phyloP scores from a whole-genome alignment of 805 yeast genomes.

The Priceomyces medius region DNA sequence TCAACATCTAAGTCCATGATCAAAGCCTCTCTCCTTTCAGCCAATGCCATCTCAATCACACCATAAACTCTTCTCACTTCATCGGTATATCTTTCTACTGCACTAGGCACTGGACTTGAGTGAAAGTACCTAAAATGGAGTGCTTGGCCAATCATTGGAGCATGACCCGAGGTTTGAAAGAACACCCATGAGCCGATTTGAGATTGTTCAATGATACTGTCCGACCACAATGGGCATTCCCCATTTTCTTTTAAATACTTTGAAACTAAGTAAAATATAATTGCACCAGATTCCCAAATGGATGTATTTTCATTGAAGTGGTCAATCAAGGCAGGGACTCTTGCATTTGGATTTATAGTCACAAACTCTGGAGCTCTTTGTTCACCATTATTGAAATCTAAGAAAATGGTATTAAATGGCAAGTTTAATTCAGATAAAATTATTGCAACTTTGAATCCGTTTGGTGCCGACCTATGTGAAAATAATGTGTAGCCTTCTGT shows the following conservation, averaged over 20 bases:
- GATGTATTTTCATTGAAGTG: slow-evolving; percentile 77
- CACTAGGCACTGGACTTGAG: slow-evolving; percentile 78
- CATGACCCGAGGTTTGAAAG: slow-evolving; percentile 95
- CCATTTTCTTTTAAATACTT: slow-evolving; percentile 63
- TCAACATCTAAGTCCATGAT: slow-evolving; percentile 87
- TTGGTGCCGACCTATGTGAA: slow-evolving; percentile 85
- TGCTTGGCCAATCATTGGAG: slow-evolving; percentile 99
- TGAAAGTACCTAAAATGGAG: slow-evolving; percentile 91
- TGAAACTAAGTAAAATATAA: slow-evolving; percentile 76
- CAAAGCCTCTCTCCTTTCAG: slow-evolving; percentile 86
- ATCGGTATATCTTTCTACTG: slow-evolving; percentile 86
- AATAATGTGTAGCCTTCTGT: slow-evolving; percentile 80
- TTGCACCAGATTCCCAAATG: slow-evolving; percentile 95
- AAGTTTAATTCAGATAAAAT: slow-evolving; percentile 79
- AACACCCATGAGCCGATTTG: slow-evolving; percentile 87
- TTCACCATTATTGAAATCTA: slow-evolving; percentile 86
- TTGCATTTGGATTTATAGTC: slow-evolving; percentile 90
- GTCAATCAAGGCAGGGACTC: slow-evolving; percentile 93
- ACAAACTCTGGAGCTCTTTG: slow-evolving; percentile 93
- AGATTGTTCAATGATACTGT: slow-evolving; percentile 72
- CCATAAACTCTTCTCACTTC: slow-evolving; percentile 93
- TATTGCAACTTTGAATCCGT: slow-evolving; percentile 94
- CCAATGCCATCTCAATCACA: slow-evolving; percentile 91
- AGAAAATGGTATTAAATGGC: slow-evolving; percentile 74
- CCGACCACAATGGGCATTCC: slow-evolving; percentile 76